These are phyloP conservation scores for Mycogone perniciosa DNA, from an alignment of 2,329 filamentous ascomycete genomes.

Conservation along the genomic window DNA sequence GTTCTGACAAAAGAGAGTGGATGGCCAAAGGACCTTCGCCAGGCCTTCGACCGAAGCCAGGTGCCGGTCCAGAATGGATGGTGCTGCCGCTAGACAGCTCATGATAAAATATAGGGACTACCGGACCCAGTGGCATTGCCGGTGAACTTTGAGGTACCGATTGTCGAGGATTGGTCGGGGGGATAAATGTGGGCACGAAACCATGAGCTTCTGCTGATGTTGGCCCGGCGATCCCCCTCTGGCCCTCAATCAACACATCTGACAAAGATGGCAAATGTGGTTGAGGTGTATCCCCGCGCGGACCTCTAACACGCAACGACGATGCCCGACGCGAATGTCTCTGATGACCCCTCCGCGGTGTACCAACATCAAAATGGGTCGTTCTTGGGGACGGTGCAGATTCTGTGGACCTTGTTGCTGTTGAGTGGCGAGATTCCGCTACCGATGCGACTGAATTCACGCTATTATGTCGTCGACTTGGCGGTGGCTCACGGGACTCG, in stretches of 20 bases:
- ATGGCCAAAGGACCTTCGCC: constrained; percentile 49
- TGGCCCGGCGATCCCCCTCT: constrained; percentile 5
- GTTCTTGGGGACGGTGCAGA: constrained; percentile 36
- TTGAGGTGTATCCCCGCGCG: constrained; percentile 20
- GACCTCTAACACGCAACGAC: constrained; percentile 22
- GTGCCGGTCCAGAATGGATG: constrained; percentile 34
- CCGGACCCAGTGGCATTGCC: constrained; percentile 22
- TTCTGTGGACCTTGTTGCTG: constrained; percentile 34
- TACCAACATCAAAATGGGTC: constrained; percentile 30
- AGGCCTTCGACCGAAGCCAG: constrained; percentile 33
- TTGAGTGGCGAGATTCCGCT: constrained; percentile 38
- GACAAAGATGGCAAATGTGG: constrained; percentile 41
- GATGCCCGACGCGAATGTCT: constrained; percentile 23
- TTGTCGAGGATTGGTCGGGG: constrained; percentile 25
- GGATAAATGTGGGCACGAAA: constrained; percentile 17
- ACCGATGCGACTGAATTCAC: constrained; percentile 42
- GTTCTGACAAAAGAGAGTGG: constrained; percentile 44
- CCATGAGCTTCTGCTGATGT: not conserved
- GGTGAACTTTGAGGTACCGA: constrained; percentile 21
- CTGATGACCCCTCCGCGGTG: constrained; percentile 21
- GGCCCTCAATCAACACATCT: constrained; percentile 39
- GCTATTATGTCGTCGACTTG: constrained; percentile 40
- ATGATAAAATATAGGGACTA: constrained; percentile 40
- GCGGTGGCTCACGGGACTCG: constrained; percentile 45
- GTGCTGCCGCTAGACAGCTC: constrained; percentile 39